Percentiles rank a stretch among this genome's conserved stretches.
Conservation (phyloP, 352 stramenopile species). For the Phytophthora meadii region DNA sequence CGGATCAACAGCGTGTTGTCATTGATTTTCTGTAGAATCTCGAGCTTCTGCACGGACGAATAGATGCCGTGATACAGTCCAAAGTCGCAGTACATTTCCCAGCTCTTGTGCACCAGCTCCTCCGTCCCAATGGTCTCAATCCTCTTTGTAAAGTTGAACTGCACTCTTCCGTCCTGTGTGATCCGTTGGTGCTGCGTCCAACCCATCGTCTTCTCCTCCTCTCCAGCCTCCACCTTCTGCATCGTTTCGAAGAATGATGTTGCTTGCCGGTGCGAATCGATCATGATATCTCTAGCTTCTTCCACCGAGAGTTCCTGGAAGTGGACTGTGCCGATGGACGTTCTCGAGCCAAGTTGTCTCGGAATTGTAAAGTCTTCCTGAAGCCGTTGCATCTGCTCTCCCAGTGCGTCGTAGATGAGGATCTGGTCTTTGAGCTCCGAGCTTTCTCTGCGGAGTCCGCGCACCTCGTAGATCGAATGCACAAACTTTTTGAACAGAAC, state of each 20-base stretch:
- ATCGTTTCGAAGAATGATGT: slow-evolving; percentile 79
- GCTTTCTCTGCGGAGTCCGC: slow-evolving; percentile 49
- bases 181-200: slow-evolving; percentile 82
- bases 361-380: slow-evolving; percentile 70
- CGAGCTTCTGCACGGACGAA: slow-evolving; percentile 77
- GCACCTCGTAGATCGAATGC: slow-evolving; percentile 80
- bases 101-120: slow-evolving; percentile 79
- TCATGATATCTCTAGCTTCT: slow-evolving; percentile 69
- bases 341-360: slow-evolving; percentile 35
- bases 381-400: slow-evolving; percentile 76
- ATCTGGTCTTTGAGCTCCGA: slow-evolving; percentile 58
- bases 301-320: slow-evolving; percentile 56
- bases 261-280: slow-evolving; percentile 73
- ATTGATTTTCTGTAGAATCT: slow-evolving; percentile 81
- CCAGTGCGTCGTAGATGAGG: slow-evolving; percentile 66
- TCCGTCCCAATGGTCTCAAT: slow-evolving; percentile 65
- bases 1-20: slow-evolving; percentile 82
- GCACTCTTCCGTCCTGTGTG: slow-evolving; percentile 63
- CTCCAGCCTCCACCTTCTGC: slow-evolving; percentile 27
- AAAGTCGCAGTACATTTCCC: slow-evolving; percentile 85
- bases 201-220: slow-evolving; percentile 75
- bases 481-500: slow-evolving; percentile 72
- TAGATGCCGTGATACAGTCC: slow-evolving; percentile 82
- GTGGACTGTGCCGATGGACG: slow-evolving; percentile 68
- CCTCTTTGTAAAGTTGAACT: slow-evolving; percentile 86